Percentiles rank a stretch among this genome's conserved stretches.
Conservation (phyloP, 345 rosid genomes). For the Mallotus nudiflorus region DNA sequence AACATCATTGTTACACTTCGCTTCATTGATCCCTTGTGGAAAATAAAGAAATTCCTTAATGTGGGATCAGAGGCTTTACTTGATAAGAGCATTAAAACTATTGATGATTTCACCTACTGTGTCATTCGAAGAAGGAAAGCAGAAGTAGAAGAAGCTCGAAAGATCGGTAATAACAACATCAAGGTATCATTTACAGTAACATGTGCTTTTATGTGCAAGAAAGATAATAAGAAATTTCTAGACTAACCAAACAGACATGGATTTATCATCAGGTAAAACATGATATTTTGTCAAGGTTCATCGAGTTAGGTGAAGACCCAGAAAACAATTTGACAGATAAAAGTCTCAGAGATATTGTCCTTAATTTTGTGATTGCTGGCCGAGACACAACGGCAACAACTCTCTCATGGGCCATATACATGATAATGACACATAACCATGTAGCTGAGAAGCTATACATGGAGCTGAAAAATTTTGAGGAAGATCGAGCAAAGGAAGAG, state of each 20-base stretch:
- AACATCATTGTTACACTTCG: conserved; percentile 83
- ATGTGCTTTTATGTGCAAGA: neutral
- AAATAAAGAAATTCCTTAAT: conserved; percentile 62
- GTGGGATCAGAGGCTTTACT: conserved; percentile 88
- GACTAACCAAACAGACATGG: conserved; percentile 1
- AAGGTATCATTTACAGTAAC: conserved; percentile 35
- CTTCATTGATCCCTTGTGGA: conserved; percentile 90
- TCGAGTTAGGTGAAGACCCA: conserved; percentile 71
- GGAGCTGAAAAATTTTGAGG: conserved; percentile 69
- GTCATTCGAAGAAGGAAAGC: conserved; percentile 74
- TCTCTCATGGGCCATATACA: conserved; percentile 86
- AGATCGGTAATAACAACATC: conserved; percentile 28
- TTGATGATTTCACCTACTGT: conserved; percentile 79
- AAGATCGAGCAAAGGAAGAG: conserved; percentile 56
- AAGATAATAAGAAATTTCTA: neutral
- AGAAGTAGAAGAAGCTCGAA: conserved; percentile 46
- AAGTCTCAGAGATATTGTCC: conserved; percentile 81
- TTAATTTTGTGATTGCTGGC: conserved; percentile 94
- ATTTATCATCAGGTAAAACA: conserved; percentile 56
- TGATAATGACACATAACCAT: conserved; percentile 58
- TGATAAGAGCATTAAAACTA: conserved; percentile 65
- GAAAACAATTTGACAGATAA: conserved; percentile 61
- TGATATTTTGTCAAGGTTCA: conserved; percentile 79
- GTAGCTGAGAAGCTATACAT: conserved; percentile 65
- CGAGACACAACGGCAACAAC: conserved; percentile 96